Base-by-base conservation (phyloP, 2,329 filamentous ascomycete species). In the Ceratocystis cubensis region DNA sequence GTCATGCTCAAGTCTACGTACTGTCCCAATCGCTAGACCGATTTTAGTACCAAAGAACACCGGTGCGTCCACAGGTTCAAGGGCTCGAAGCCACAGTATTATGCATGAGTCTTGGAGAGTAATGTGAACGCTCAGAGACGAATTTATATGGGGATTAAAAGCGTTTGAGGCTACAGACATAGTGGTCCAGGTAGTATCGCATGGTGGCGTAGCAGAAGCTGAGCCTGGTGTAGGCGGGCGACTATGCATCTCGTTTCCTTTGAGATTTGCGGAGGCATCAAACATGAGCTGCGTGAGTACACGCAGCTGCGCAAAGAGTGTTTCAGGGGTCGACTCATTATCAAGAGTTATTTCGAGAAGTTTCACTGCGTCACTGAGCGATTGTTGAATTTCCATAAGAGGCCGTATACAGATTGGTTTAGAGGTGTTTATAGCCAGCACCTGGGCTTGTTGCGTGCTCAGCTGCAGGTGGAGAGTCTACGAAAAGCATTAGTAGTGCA, bases 351-450 rank as follows among this genome's bases (percentile, higher is more conserved):
- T 82, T 71, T 88, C 84, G 63, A 96, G 85, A 61, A 96, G 84
- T 74, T 95, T 90, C 69, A 96, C 83, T 67, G 89, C 87, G 72
- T 90, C 84, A 69, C 88, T 93, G 70, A 97, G 86, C 50, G 91
- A 80, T n/a, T 85, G 84, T 69, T 90, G 84, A 13, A 94, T 83
- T 10, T 82, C 78, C 22, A 85, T 84, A 64, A 96, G 82, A 68
- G 91, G 86, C 17, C 83, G 80, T 63, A 97, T 81, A 70, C 81
- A 79, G 70, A 86, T 79, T 20, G 79, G 78, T 66, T 80, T 75
- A 56, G 76, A 71, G 28, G 78, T 76, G 67, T 82, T 76, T 69
- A 84, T 75, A 67, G 75, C 74, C 17, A 85, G 72, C 13, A 78
- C 78, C 68, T 81, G 76, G 5, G 77, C 72, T 0, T 83, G 80